Conservation (phyloP, 768 basidiomycete species). For the Ramaria sp. region DNA sequence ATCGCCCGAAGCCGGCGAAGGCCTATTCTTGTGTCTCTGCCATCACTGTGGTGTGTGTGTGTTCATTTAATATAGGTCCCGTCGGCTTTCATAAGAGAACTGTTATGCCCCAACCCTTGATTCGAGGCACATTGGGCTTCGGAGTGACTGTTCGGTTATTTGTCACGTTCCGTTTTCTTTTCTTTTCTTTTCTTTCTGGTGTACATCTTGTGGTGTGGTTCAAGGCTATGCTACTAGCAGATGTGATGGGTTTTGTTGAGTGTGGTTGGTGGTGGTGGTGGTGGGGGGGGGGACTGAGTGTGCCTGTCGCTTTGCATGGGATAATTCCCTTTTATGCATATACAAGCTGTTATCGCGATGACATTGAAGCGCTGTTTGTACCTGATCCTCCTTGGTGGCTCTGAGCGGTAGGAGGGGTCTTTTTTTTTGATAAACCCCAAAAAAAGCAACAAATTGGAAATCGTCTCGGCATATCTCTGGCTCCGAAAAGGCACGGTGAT, state of each 20-base stretch:
- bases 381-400: slow-evolving; percentile 35
- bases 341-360: slow-evolving; percentile 22
- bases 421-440: too few relatives aligned
- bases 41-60: slow-evolving; percentile 27
- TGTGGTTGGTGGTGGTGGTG: too few relatives aligned
- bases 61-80: neutral
- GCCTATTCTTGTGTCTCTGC: slow-evolving; percentile 33
- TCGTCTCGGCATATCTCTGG: slow-evolving; percentile 16
- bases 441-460: slow-evolving; percentile 21
- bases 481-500: slow-evolving; percentile 21
- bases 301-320: too few relatives aligned
- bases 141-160: slow-evolving; percentile 32
- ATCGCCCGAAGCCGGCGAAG: slow-evolving; percentile 37
- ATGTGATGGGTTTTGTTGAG: slow-evolving; percentile 25
- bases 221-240: slow-evolving; percentile 11
- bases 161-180: slow-evolving; percentile 28
- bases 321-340: too few relatives aligned
- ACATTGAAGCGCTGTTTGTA: slow-evolving; percentile 22
- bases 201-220: too few relatives aligned
- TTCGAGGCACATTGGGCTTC: slow-evolving; percentile 31
- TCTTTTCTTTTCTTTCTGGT: too few relatives aligned
- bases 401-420: slow-evolving; percentile 21
- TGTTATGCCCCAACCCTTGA: slow-evolving; percentile 22
- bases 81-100: neutral
- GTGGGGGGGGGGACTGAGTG: too few relatives aligned